A percentile compares a stretch with the other conserved stretches of the same genome.
These are phyloP conservation scores for Mycena maculata DNA, from an alignment of 768 basidiomycete genomes.

Conservation along the genomic window DNA sequence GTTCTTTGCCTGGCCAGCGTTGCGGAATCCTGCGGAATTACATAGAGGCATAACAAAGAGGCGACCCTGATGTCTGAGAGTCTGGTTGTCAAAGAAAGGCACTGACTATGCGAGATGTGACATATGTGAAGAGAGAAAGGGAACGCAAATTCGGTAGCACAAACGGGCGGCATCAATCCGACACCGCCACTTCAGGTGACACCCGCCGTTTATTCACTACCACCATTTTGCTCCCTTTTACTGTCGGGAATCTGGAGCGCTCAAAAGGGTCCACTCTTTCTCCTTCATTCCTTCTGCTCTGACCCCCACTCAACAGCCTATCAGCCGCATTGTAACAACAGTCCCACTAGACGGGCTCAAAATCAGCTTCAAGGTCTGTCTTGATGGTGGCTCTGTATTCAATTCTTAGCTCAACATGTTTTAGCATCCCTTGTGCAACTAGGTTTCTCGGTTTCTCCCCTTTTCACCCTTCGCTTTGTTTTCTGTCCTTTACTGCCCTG, in stretches of 20 bases:
- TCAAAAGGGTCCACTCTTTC: constrained; percentile 57
- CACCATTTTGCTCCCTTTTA: constrained; percentile 49
- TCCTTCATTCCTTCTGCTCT: constrained; percentile 35
- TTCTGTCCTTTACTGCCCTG: constrained; percentile 67
- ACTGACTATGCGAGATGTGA: neutral
- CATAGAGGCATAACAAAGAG: no score
- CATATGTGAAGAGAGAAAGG: constrained; percentile 15
- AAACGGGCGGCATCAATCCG: constrained; percentile 13
- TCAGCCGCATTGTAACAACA: constrained; percentile 84
- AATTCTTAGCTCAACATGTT: constrained; percentile 37
- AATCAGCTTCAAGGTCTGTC: constrained; percentile 75
- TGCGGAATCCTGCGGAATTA: no score
- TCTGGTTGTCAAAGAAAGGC: neutral
- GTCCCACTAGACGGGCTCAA: constrained; percentile 80
- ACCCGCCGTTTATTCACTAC: constrained; percentile 58
- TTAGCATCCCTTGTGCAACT: constrained; percentile 77
- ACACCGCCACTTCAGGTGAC: constrained; percentile 39
- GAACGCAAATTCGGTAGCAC: neutral
- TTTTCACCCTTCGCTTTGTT: constrained; percentile 59
- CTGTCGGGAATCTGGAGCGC: constrained; percentile 53
- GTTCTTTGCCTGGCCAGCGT: neutral
- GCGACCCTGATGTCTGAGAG: no score
- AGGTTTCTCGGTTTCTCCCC: constrained; percentile 66
- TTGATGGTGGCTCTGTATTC: constrained; percentile 40
- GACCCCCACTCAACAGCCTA: constrained; percentile 46